phyloP scores from a whole-genome alignment of 345 rosid genomes.

The Brassica napus region DNA sequence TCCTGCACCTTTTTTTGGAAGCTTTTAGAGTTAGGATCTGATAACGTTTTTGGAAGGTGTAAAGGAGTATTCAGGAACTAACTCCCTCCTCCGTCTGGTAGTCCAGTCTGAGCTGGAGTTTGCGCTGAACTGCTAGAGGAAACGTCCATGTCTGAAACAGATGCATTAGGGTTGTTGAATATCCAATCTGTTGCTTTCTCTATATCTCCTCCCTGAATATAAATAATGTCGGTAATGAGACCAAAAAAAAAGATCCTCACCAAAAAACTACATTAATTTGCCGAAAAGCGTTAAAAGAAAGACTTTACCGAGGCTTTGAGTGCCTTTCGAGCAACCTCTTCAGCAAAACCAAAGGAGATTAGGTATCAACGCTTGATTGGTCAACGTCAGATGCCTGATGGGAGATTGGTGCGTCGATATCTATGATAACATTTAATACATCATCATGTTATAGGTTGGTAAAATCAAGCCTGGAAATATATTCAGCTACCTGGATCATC shows the following conservation, averaged over 20 bases:
- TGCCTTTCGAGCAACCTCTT: constrained; percentile 82
- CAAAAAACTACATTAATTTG: not conserved
- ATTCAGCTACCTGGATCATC: constrained; percentile 78
- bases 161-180: constrained; percentile 84
- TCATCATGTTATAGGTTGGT: constrained; percentile 6
- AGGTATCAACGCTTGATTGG: constrained; percentile 73
- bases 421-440: constrained; percentile 43
- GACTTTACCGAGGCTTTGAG: constrained; percentile 72
- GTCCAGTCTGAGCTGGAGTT: constrained; percentile 44
- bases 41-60: not conserved
- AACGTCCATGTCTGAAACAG: constrained; percentile 72
- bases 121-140: constrained; percentile 53
- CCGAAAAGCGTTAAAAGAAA: not conserved
- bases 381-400: constrained; percentile 49
- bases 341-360: constrained; percentile 86
- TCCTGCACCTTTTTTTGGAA: constrained; percentile 49
- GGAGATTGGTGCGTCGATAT: constrained; percentile 74
- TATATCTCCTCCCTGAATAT: constrained; percentile 77
- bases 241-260: not conserved
- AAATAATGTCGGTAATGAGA: not conserved
- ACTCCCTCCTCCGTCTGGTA: constrained; percentile 96
- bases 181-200: constrained; percentile 99
- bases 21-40: not conserved
- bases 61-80: constrained; percentile 39
- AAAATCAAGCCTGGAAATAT: constrained; percentile 12